Evolutionary conservation across 2,329 filamentous ascomycete genomes (phyloP), one percentile per base, ranked within the genome.

Genomic region (Neonectria sp.): DNA sequence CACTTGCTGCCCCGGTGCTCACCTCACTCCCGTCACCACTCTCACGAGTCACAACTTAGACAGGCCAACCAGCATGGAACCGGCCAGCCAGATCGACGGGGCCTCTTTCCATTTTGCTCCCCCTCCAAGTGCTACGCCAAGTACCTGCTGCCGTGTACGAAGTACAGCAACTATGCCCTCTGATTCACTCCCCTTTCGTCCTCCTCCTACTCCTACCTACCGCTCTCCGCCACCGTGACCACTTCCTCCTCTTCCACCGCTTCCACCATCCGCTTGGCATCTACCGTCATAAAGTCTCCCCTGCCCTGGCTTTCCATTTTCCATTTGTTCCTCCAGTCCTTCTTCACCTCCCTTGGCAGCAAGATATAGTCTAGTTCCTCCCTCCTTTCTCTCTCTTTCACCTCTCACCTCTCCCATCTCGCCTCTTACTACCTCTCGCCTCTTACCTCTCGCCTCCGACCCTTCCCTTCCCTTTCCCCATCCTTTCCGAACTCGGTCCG

Each of bases 271-370:
- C 15, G 3, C 37, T 40, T 40, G 37, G 37, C 37, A 40, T 15
- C 31, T 21, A 15, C 35, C 49, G 27, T 46, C 48, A 55, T 53
- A 55, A 46, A 31, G 31, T 48, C 48, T 45, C 46, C 57, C 24
- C 48, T 43, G 48, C 25, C 56, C 46, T 60, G 25, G 46, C 29
- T 53, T 40, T 12, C 31, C 33, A 5, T 35, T 51, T 49, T 24
- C 29, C 25, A 31, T 6, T 37, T 37, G 13, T 13, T 37, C 35
- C 11, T 7, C 13, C 5, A 17, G 13, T 33, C 13, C 49, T 35
- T 29, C 17, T 52, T 27, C 25, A n/a, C 27, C 51, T 33, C 17
- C n/a, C 29, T 33, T 29, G 27, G n/a, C 17, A 9, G 8, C 6
- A 35, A 24, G n/a, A 53, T 25, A 48, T 48, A 13, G 29, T 17